Evolutionary conservation across 352 stramenopile species (phyloP), one percentile per base, ranked within the genome.

Genomic region (Phytophthora tubulina): DNA sequence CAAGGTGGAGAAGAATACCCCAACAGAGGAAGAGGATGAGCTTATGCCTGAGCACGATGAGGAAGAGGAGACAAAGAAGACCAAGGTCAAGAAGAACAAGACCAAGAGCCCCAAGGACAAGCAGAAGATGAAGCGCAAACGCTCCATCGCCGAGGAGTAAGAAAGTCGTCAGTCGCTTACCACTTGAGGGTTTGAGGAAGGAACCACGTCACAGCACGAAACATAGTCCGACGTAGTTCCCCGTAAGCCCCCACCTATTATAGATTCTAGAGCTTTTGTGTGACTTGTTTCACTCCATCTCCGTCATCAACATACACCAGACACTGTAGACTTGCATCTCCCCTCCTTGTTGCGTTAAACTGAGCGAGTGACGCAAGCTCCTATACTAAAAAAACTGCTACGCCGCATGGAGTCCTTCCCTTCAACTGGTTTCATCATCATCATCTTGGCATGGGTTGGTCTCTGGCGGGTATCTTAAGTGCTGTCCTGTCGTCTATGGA

Each of bases 41-140:
- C 60, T 73, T 15, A 74, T 81, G 66, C 66, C 70, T n/a, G 67
- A 81, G 45, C 39, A 70, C 13, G 62, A 72, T 2, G 63, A 81
- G 30, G 54, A 67, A 4, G 39, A 67, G 21, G 21, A 27, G 30
- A 30, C 54, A 31, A 63, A 72, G 31, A 71, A 63, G 59, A 10
- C 42, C 32, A 71, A 71, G 63, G 14, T 52, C 11, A 64, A 69
- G 51, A 68, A 72, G 56, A 86, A 75, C 75, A 90, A 78, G 48
- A 85, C 79, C 63, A 91, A 85, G 72, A 83, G 67, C 39, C 39
- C 59, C 42, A 76, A 79, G 51, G 72, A 72, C 45, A 76, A 79
- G 50, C 58, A 63, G 41, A 72, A 81, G 59, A 91, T 88, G 78
- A 93, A 90, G 75, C 84, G 81, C 60, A 89, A 90, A 73, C 84